Evolutionary conservation across 169 alveolate genomes (phyloP).

Genomic region (Cryptosporidium andersoni): DNA sequence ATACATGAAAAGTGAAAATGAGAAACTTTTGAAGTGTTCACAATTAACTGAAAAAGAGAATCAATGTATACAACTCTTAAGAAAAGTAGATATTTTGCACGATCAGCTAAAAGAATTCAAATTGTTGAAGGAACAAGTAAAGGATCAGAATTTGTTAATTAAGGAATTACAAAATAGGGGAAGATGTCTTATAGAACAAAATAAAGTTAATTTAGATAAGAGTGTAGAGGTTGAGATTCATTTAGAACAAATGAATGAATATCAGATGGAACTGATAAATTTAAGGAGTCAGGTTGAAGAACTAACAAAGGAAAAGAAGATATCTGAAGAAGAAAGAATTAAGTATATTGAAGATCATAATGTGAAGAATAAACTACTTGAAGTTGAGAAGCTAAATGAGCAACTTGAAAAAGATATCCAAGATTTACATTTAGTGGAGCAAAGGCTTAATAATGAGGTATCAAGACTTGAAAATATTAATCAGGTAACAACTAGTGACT

Average conservation of each 20-base stretch:
- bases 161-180: constrained; percentile 6
- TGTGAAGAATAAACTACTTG: no score
- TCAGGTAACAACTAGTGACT: not conserved
- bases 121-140: constrained; percentile 1
- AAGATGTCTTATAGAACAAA: constrained; percentile 2
- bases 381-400: no score
- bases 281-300: constrained; percentile 3
- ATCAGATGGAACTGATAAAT: constrained; percentile 14
- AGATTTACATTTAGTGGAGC: no score
- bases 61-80: constrained; percentile 20
- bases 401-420: no score
- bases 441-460: no score
- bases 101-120: constrained; percentile 27
- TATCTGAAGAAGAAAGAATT: not conserved
- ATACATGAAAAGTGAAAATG: constrained; percentile 40
- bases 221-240: not conserved
- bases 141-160: not conserved
- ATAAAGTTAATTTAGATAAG: constrained; percentile 3
- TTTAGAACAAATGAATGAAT: constrained; percentile 2
- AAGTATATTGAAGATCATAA: no score
- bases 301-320: not conserved
- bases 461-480: not conserved
- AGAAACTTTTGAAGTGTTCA: constrained; percentile 9
- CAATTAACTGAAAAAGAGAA: constrained; percentile 53
- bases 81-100: constrained; percentile 19